phyloP scores from a whole-genome alignment of 2,329 filamentous ascomycete genomes.

The Epichloe coenophiala region DNA sequence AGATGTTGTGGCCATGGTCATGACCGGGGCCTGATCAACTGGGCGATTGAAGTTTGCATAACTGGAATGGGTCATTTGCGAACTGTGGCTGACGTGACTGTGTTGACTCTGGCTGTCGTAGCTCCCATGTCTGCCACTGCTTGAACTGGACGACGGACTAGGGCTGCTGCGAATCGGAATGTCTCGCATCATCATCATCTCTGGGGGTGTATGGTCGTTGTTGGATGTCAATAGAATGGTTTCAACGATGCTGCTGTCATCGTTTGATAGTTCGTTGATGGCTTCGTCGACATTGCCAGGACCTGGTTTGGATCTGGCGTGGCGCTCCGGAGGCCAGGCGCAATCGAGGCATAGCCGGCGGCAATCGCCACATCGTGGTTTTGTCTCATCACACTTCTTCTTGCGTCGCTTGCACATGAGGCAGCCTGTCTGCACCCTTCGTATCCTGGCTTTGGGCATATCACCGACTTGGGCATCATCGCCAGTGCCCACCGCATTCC shows the following conservation, averaged over 20 bases:
- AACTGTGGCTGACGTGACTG: constrained; percentile 2
- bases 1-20: constrained; percentile 4
- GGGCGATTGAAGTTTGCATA: constrained; percentile 3
- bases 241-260: not conserved
- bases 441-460: constrained; percentile 20
- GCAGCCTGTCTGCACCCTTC: constrained; percentile 26
- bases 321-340: constrained; percentile 16
- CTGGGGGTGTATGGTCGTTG: not conserved
- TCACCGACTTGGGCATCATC: constrained; percentile 8
- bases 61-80: not conserved
- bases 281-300: constrained; percentile 4
- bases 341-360: constrained; percentile 21
- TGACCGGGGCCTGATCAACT: constrained; percentile 1
- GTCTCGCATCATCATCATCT: constrained; percentile 6
- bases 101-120: constrained; percentile 8
- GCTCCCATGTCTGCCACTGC: constrained; percentile 7
- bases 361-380: constrained; percentile 27
- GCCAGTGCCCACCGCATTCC: constrained; percentile 9
- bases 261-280: not conserved
- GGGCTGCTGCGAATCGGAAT: constrained; percentile 11
- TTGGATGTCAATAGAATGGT: not conserved
- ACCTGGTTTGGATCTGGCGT: constrained; percentile 7
- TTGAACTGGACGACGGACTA: constrained; percentile 10
- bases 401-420: constrained; percentile 31
- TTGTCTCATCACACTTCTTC: constrained; percentile 34